Base-by-base conservation (phyloP, 208 protist genomes). In the Acanthamoeba healyi region DNA sequence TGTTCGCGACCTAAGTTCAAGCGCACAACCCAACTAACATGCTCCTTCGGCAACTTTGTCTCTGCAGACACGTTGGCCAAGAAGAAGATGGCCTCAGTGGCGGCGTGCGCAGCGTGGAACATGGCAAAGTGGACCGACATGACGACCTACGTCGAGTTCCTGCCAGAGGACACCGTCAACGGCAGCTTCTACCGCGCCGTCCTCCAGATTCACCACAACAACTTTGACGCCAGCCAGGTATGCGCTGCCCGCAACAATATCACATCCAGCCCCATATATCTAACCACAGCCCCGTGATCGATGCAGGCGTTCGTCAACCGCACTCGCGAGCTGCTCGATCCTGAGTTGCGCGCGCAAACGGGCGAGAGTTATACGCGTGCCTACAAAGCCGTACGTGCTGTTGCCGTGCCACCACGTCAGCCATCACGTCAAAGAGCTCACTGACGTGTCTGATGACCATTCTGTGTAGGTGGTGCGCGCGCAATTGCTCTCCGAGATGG, bases 401-500 rank as follows among this genome's bases (percentile, higher is more conserved):
- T n/a, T n/a, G n/a, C n/a, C 14, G 54, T 61, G 54, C 61, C 7
- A 36, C 61, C 10, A 22, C 4, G 54, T n/a, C 54, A 5, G 2
- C 54, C 54, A 61, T 22, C 17, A 17, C 54, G 10, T 26, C 54
- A 15, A 63, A 15, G 56, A 15, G 56, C 40, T 34, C 72, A 81
- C 29, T n/a, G n/a, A n/a, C n/a, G n/a, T n/a, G n/a, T n/a, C 15
- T 54, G 49, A 54, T 54, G 49, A 54, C 15, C 15, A 19, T 54
- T 74, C 19, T 6, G 24, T 49, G 15, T 95, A 98, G 74, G 72
- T 99, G 87, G 98, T 99, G 29, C 96, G 97, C 42, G 98, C 99
- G 72, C 99, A 99, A 96, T 99, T 99, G 96, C 96, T 99, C 34
- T 98, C 98, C 44, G 99, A 99, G 97, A 95, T 99, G 74, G 99